phyloP scores from a whole-genome alignment of 345 rosid species.

The Eucalyptus lansdowneana region DNA sequence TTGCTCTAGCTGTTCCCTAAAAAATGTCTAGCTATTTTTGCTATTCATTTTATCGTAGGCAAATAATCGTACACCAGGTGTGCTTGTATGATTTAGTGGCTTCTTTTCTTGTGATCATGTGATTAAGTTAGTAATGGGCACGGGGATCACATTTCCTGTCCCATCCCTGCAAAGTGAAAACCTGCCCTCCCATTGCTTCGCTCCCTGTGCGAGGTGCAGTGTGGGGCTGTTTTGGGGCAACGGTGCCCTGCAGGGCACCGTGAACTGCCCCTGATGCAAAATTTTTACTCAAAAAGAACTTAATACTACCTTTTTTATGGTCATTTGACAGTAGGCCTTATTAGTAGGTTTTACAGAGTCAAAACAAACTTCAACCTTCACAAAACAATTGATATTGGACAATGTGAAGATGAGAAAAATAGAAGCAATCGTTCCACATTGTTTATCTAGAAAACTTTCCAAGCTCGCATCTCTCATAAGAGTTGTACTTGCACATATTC shows the following conservation, averaged over 20 bases:
- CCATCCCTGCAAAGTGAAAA: not conserved
- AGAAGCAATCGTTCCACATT: not conserved
- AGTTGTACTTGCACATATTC: not conserved
- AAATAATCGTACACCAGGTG: not conserved
- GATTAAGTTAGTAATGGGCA: not conserved
- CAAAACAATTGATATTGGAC: not conserved
- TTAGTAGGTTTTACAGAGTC: not conserved
- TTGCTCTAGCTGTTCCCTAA: not conserved
- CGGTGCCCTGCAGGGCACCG: not conserved
- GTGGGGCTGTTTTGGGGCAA: not conserved
- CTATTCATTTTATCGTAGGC: not conserved
- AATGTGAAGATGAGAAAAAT: not conserved
- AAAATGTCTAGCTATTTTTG: not conserved
- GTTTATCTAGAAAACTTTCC: not conserved
- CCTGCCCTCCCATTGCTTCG: not conserved
- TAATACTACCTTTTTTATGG: not conserved
- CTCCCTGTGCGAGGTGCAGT: not conserved
- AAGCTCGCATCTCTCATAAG: not conserved
- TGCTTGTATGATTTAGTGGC: not conserved
- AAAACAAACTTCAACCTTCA: not conserved
- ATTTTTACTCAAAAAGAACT: not conserved
- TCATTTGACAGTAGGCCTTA: not conserved
- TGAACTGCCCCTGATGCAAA: not conserved
- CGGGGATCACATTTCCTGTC: not conserved
- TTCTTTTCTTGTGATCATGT: not conserved